Evolutionary conservation across 148 eudicot genomes (phyloP).

Genomic region (Euryodendron excelsum): DNA sequence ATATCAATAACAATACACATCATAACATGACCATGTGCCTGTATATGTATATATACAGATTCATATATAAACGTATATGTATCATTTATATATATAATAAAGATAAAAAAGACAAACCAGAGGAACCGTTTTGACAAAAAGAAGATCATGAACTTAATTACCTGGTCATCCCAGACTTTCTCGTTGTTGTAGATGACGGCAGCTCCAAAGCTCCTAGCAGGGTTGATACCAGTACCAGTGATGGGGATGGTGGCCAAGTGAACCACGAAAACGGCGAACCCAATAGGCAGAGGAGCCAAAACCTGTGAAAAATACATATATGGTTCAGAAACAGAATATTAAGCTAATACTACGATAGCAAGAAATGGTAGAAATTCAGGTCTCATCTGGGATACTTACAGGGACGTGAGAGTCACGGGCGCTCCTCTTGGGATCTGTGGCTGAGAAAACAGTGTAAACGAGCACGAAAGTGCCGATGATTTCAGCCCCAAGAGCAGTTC

Average conservation of each 20-base stretch:
- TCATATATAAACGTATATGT: background rate
- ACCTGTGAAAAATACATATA: constrained; percentile 27
- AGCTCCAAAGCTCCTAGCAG: constrained; percentile 91
- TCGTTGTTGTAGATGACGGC: constrained; percentile 74
- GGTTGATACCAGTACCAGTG: constrained; percentile 92
- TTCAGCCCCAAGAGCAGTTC: constrained; percentile 85
- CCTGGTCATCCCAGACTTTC: constrained; percentile 82
- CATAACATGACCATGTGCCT: too few relatives aligned
- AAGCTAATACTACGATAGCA: background rate
- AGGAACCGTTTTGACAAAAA: background rate
- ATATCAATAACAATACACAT: background rate
- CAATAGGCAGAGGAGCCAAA: constrained; percentile 87
- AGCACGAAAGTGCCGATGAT: constrained; percentile 83
- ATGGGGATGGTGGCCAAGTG: constrained; percentile 92
- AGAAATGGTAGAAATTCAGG: background rate
- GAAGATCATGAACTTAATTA: constrained; percentile 21
- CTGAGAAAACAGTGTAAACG: constrained; percentile 90
- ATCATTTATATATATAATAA: too few relatives aligned
- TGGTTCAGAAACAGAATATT: background rate
- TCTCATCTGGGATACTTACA: constrained; percentile 23
- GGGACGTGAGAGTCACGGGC: constrained; percentile 97
- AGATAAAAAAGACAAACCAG: background rate
- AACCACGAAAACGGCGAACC: constrained; percentile 89
- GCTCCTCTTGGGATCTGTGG: constrained; percentile 84
- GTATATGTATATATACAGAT: background rate